Percentiles rank a stretch among this genome's conserved stretches.
phyloP scores from a whole-genome alignment of 176 grass and related monocot genomes.

The Metroxylon sagu region DNA sequence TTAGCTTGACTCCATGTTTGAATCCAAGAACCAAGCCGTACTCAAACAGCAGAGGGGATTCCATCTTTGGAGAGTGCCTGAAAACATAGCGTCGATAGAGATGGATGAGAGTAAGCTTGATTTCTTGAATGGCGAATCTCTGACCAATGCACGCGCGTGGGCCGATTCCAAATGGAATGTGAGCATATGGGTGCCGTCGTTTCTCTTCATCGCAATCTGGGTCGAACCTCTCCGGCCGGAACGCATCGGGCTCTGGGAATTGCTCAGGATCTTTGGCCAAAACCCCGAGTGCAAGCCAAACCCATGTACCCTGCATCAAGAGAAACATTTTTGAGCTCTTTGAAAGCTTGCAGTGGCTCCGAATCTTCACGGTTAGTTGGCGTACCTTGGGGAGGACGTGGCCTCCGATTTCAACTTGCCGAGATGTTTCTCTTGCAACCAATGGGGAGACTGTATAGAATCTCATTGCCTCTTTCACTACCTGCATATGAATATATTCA shows the following conservation, averaged over 20 bases:
- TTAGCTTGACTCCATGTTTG: slow-evolving; percentile 76
- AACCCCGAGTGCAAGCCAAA: slow-evolving; percentile 87
- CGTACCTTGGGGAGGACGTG: slow-evolving; percentile 65
- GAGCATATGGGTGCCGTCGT: slow-evolving; percentile 61
- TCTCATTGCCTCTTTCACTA: slow-evolving; percentile 91
- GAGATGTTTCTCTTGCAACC: slow-evolving; percentile 80
- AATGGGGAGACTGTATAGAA: slow-evolving; percentile 76
- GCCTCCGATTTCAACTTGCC: slow-evolving; percentile 56
- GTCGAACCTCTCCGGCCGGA: slow-evolving; percentile 64
- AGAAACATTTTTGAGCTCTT: neutral
- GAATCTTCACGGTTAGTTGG: neutral
- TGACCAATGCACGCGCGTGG: slow-evolving; percentile 72
- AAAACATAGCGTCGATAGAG: slow-evolving; percentile 69
- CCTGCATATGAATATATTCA: slow-evolving; percentile 20
- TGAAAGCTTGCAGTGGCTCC: neutral
- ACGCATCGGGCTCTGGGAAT: slow-evolving; percentile 68
- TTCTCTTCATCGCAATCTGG: slow-evolving; percentile 46
- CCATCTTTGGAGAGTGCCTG: slow-evolving; percentile 61
- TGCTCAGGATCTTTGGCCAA: slow-evolving; percentile 69
- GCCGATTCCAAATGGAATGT: slow-evolving; percentile 76
- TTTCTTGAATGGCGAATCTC: slow-evolving; percentile 72
- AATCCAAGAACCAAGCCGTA: slow-evolving; percentile 73
- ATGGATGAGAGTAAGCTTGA: slow-evolving; percentile 64
- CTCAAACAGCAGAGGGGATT: slow-evolving; percentile 71
- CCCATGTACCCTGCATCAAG: slow-evolving; percentile 50